Evolutionary conservation across 1,284 basidiomycete species (phyloP).

Genomic region (Irpex sp.): DNA sequence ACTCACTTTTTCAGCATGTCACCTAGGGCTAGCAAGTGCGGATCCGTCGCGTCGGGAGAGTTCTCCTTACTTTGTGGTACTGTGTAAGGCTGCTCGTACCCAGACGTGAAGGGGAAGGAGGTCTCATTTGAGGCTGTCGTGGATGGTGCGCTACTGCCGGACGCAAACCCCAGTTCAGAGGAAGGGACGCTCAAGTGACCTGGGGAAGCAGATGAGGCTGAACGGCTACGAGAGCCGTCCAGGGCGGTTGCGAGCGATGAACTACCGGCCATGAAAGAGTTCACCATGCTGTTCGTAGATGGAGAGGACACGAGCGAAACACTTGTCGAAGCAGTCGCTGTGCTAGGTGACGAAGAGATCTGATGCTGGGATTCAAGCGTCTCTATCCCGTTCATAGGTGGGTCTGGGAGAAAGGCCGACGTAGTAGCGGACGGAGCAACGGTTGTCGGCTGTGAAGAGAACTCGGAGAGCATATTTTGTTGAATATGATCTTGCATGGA

Average conservation of each 20-base stretch:
- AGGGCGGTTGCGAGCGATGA: slow-evolving; percentile 34
- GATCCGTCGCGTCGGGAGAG: slow-evolving; percentile 30
- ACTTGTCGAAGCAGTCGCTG: slow-evolving; percentile 36
- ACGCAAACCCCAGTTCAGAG: slow-evolving; percentile 30
- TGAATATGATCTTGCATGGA: slow-evolving; percentile 23
- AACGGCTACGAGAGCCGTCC: slow-evolving; percentile 31
- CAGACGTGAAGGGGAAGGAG: slow-evolving; percentile 27
- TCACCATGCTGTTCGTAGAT: slow-evolving; percentile 27
- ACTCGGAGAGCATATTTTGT: slow-evolving; percentile 36
- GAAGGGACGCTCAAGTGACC: slow-evolving; percentile 23
- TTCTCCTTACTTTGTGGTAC: slow-evolving; percentile 19
- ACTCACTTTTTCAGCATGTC: slow-evolving; percentile 39
- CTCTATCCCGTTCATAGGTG: slow-evolving; percentile 23
- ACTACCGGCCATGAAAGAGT: slow-evolving; percentile 26
- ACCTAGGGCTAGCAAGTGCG: slow-evolving; percentile 35
- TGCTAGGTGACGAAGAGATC: slow-evolving; percentile 36
- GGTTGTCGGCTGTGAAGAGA: slow-evolving; percentile 23
- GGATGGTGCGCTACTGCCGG: slow-evolving; percentile 27
- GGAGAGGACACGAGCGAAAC: slow-evolving; percentile 42
- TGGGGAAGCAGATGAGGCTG: slow-evolving; percentile 35
- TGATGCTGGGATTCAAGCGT: slow-evolving; percentile 23
- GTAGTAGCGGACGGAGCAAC: slow-evolving; percentile 10
- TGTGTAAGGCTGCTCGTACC: slow-evolving; percentile 21
- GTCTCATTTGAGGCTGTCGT: slow-evolving; percentile 26
- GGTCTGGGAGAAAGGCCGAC: slow-evolving; percentile 23